Base-by-base conservation (phyloP, 108 stramenopile species). In the Nitzschia sp. region DNA sequence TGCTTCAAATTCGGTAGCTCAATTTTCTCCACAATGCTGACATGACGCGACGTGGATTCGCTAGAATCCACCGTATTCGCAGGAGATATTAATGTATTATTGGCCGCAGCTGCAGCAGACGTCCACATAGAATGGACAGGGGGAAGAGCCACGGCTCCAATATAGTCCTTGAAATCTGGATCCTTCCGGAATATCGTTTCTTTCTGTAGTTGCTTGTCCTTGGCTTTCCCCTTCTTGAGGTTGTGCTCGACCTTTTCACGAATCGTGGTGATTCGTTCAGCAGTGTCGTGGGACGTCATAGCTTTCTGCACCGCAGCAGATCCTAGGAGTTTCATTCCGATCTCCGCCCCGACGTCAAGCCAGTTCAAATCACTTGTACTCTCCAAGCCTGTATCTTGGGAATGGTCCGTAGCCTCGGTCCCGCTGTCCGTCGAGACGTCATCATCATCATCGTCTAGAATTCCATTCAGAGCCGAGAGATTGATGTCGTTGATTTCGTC, bases 41-140 rank as follows among this genome's bases (percentile, higher is more conserved):
- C 13, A 51, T 51, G 11, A 19, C 21, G 49, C 21, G 49, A 23
- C 21, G n/a, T 51, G 49, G 49, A 5, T 19, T 51, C 49, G 19
- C 5, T 19, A 9, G 21, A 51, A 23, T 51, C 49, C 18, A 28
- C 25, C 1, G 67, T 46, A 38, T 34, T 46, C 0, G 47, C 17
- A 9, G 69, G 69, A 13, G 57, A 70, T 31, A 59, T 47, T 3
- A 23, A 28, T 5, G 26, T 36, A 42, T 2, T 56, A 9, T 38
- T 4, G 26, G 59, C 68, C 13, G 77, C 84, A 15, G 81, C 74
- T 21, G 78, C 57, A 2, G 84, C 68, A 35, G 79, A 79, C 29
- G 84, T 85, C 88, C 92, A 91, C 89, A 93, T 87, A 1, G 82
- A 56, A 64, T 93, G 89, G 26, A 93, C 78, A 24, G 92, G 92